Evolutionary conservation across 306 rosid genomes (phyloP).

Genomic region (Ceratonia siliqua): DNA sequence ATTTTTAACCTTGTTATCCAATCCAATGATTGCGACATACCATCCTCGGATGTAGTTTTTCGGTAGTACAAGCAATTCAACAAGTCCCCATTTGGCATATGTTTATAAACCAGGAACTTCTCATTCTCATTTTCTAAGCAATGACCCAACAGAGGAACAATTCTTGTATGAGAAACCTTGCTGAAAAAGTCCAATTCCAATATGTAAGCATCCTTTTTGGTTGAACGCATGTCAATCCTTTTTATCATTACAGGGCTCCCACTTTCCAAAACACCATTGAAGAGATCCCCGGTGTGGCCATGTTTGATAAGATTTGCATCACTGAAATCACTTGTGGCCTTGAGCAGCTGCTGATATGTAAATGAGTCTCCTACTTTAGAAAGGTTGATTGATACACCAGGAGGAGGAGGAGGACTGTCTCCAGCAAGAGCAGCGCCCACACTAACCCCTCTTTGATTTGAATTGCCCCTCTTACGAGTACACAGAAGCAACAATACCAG

Average conservation of each 20-base stretch:
- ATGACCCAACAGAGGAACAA: slow-evolving; percentile 82
- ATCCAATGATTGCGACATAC: slow-evolving; percentile 79
- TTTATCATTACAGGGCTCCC: slow-evolving; percentile 72
- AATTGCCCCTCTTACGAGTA: slow-evolving; percentile 43
- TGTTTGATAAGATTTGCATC: slow-evolving; percentile 67
- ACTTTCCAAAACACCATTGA: slow-evolving; percentile 70
- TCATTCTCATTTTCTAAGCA: slow-evolving; percentile 85
- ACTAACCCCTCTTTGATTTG: slow-evolving; percentile 54
- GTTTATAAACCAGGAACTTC: slow-evolving; percentile 83
- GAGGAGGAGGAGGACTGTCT: slow-evolving; percentile 51
- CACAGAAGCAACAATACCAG: slow-evolving; percentile 42
- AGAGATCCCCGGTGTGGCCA: slow-evolving; percentile 88
- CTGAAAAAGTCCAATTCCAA: slow-evolving; percentile 76
- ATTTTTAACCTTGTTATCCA: slow-evolving; percentile 97
- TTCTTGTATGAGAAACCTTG: slow-evolving; percentile 70
- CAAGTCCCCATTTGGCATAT: slow-evolving; percentile 82
- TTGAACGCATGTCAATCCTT: slow-evolving; percentile 56
- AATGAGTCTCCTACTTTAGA: slow-evolving; percentile 70
- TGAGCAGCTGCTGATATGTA: slow-evolving; percentile 74
- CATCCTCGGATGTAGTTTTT: slow-evolving; percentile 60
- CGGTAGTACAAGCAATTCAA: slow-evolving; percentile 64
- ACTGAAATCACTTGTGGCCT: slow-evolving; percentile 69
- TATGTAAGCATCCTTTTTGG: slow-evolving; percentile 60
- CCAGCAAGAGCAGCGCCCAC: slow-evolving; percentile 59
- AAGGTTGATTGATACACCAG: slow-evolving; percentile 52